Evolutionary conservation across 2,329 filamentous ascomycete genomes (phyloP).

Genomic region (Geosmithia putterillii): DNA sequence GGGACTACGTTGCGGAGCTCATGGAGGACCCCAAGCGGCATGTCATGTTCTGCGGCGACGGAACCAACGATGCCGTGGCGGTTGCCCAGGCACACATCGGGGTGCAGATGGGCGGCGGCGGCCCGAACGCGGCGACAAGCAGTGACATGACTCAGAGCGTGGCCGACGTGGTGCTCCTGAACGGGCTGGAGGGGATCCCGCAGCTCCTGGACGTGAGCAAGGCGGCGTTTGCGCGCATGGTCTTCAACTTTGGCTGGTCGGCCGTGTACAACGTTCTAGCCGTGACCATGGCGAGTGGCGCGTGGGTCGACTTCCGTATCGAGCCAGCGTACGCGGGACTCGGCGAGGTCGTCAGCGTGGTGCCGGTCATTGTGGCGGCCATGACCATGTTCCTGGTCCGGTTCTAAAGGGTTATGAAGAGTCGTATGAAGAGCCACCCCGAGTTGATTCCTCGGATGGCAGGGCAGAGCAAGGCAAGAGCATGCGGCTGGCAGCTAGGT

Average conservation of each 20-base stretch:
- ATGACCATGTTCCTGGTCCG: constrained; percentile 1
- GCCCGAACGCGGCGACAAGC: constrained; percentile 10
- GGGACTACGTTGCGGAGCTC: constrained; percentile 29
- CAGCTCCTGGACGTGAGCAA: constrained; percentile 41
- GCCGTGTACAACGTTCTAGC: constrained; percentile 60
- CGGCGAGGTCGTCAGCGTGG: constrained; percentile 61
- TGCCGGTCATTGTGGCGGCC: constrained; percentile 5
- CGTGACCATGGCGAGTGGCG: constrained; percentile 53
- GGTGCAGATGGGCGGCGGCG: constrained; percentile 46
- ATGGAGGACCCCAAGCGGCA: constrained; percentile 12
- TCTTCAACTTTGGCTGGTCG: constrained; percentile 60
- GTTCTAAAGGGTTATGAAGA: background rate
- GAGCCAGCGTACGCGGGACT: constrained; percentile 54
- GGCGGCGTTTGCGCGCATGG: constrained; percentile 33
- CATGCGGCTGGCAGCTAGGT: no score
- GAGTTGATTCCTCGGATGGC: no score
- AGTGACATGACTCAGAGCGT: constrained; percentile 55
- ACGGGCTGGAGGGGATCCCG: constrained; percentile 41
- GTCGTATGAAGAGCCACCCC: no score
- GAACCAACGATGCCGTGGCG: constrained; percentile 67
- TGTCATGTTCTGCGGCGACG: constrained; percentile 64
- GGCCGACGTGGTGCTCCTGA: constrained; percentile 58
- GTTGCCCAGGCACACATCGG: constrained; percentile 61
- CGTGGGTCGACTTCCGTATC: constrained; percentile 40
- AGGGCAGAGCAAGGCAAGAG: no score